These are phyloP conservation scores for Aspergillus nanangensis DNA, from an alignment of 495 filamentous ascomycete genomes.

Conservation along the genomic window DNA sequence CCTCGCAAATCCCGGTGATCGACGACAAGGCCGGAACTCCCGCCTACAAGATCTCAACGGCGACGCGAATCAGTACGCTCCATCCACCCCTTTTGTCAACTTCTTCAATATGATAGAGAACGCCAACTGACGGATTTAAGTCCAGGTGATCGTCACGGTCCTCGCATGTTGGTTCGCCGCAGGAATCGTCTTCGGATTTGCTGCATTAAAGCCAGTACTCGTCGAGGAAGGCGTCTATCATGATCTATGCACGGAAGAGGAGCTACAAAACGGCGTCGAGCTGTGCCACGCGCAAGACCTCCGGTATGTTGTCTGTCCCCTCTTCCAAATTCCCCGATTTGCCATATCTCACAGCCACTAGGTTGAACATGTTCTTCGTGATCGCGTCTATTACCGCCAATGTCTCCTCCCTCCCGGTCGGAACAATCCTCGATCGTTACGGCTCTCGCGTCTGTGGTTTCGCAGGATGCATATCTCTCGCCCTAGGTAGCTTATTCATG, in stretches of 20 bases:
- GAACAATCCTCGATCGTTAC: slow-evolving; percentile 59
- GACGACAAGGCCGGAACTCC: slow-evolving; percentile 25
- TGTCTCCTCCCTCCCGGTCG: slow-evolving; percentile 62
- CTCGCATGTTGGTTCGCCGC: slow-evolving; percentile 62
- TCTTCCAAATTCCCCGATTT: not conserved
- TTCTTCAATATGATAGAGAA: not conserved
- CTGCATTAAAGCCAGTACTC: slow-evolving; percentile 67
- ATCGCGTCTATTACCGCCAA: slow-evolving; percentile 65
- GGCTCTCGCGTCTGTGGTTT: slow-evolving; percentile 59
- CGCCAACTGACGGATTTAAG: slow-evolving; percentile 27
- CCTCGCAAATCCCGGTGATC: slow-evolving; percentile 14
- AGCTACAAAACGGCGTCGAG: slow-evolving; percentile 36
- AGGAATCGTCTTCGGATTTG: slow-evolving; percentile 71
- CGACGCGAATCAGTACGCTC: slow-evolving; percentile 44
- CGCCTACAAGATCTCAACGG: slow-evolving; percentile 50
- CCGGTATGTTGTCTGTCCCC: slow-evolving; percentile 30
- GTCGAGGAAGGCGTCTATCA: slow-evolving; percentile 63
- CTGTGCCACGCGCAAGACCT: slow-evolving; percentile 67
- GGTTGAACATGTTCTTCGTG: slow-evolving; percentile 68
- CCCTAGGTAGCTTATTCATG: slow-evolving; percentile 53
- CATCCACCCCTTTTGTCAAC: not conserved
- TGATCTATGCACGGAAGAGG: slow-evolving; percentile 47
- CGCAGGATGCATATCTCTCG: slow-evolving; percentile 49
- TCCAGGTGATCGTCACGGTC: slow-evolving; percentile 55
- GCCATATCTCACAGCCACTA: slow-evolving; percentile 7